Evolutionary conservation across 345 rosid species (phyloP), one percentile per base, ranked within the genome.

Genomic region (Linum trigynum): DNA sequence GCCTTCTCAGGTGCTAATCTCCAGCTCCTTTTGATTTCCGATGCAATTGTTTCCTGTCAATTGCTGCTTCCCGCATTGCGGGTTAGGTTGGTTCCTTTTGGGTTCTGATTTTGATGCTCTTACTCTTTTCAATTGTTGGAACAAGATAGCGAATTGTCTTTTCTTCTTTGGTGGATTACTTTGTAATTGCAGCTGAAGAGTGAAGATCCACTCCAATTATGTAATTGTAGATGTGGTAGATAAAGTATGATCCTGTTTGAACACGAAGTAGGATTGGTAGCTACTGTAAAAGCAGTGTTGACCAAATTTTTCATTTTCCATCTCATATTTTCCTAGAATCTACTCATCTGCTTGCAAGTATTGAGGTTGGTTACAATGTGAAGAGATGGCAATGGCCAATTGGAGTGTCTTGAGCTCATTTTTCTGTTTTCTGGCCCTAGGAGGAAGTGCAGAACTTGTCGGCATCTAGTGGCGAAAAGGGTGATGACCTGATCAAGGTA

Each of bases 401-500:
- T 23, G 32, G 32, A 23, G 32, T 23, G 32, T 23, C 32, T 56
- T 32, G n/a, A 7, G 48, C 5, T 57, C 50, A 41, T 41, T 51
- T 1, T 37, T 62, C 39, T 17, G 57, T 35, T 38, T 38, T 41
- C 36, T 38, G n/a, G 3, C 14, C 15, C 67, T 51, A 84, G 89
- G 89, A 84, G 80, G 96, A 91, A 57, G 66, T 85, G 38, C 94
- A 86, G 74, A 89, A 76, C 75, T 62, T 87, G 74, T 72, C 84
- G 17, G 63, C 79, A 50, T 51, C 77, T 7, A 75, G 74, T 61
- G 88, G 86, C 2, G 96, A 88, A 74, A 89, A 83, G 65, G 91
- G 95, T 3, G 91, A 91, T 65, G 96, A 87, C 72, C 79, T 95
- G 66, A 78, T 89, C 42, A 86, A 74, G 80, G 99, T 91, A 17